Percentiles rank a stretch among this genome's conserved stretches.
phyloP scores from a whole-genome alignment of 1,139 yeast genomes.

The Blastobotrys illinoisensis region DNA sequence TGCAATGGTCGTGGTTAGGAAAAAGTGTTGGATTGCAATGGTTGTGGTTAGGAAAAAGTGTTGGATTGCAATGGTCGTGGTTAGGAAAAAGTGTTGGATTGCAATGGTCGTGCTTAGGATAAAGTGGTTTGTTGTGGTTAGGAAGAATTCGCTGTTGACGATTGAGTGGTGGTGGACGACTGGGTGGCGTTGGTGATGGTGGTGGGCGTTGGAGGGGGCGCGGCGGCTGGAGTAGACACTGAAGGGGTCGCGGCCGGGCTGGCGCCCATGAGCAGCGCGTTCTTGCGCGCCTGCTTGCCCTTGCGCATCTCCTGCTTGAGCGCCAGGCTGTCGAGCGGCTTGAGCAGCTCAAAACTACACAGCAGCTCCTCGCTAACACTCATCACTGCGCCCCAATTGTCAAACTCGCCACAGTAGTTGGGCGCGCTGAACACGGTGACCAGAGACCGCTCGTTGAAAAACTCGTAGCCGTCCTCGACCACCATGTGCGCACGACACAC shows the following conservation, averaged over 20 bases:
- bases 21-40: too few relatives aligned
- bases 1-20: too few relatives aligned
- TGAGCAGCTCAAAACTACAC: conserved; percentile 87
- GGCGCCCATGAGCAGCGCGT: neutral
- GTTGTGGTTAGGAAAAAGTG: too few relatives aligned
- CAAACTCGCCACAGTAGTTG: conserved; percentile 96
- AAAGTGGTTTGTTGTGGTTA: too few relatives aligned
- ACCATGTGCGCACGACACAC: conserved; percentile 99
- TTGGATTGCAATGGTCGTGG: too few relatives aligned
- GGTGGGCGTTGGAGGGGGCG: neutral
- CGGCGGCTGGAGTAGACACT: neutral
- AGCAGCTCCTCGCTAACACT: conserved; percentile 86
- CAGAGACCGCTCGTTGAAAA: conserved; percentile 85
- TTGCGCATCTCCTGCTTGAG: conserved; percentile 66
- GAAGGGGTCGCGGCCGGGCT: neutral
- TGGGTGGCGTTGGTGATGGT: too few relatives aligned
- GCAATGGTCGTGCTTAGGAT: too few relatives aligned
- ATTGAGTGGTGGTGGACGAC: too few relatives aligned
- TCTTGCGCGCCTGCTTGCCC: conserved; percentile 25
- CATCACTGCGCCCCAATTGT: conserved; percentile 99
- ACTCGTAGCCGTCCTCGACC: conserved; percentile 97
- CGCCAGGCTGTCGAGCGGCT: conserved; percentile 90
- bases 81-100: too few relatives aligned
- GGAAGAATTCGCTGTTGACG: too few relatives aligned
- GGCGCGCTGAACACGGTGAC: conserved; percentile 97